Evolutionary conservation across 179 eudicot species (phyloP).

Genomic region (Spinacia oleracea): DNA sequence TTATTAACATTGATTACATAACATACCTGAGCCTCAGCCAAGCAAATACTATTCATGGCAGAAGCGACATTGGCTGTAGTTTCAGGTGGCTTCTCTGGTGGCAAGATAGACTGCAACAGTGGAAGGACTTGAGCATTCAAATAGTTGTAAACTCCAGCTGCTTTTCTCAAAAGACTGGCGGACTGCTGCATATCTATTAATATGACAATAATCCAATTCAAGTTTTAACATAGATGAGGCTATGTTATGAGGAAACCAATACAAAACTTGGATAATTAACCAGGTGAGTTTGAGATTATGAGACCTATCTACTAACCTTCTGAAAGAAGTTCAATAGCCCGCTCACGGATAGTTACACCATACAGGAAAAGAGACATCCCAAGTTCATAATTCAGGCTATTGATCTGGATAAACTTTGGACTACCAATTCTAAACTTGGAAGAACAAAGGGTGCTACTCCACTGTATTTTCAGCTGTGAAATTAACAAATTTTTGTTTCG

Average conservation of each 20-base stretch:
- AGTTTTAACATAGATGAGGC: not conserved
- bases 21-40: slow-evolving; percentile 84
- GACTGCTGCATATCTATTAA: slow-evolving; percentile 71
- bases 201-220: slow-evolving; percentile 11
- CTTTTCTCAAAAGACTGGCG: slow-evolving; percentile 58
- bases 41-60: slow-evolving; percentile 59
- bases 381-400: slow-evolving; percentile 56
- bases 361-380: slow-evolving; percentile 65
- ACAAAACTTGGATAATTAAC: not conserved
- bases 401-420: slow-evolving; percentile 56
- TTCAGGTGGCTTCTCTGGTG: slow-evolving; percentile 64
- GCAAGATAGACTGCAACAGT: slow-evolving; percentile 24
- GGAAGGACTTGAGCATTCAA: slow-evolving; percentile 52
- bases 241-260: slow-evolving; percentile 9
- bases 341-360: slow-evolving; percentile 54
- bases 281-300: slow-evolving; percentile 6
- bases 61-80: slow-evolving; percentile 37
- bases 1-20: not conserved
- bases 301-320: slow-evolving; percentile 40
- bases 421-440: slow-evolving; percentile 41
- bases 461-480: slow-evolving; percentile 56
- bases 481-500: slow-evolving; percentile 33
- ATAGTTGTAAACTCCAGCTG: slow-evolving; percentile 69
- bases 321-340: slow-evolving; percentile 53
- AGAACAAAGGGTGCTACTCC: slow-evolving; percentile 63